Percentiles rank a stretch among this genome's conserved stretches.
These are phyloP conservation scores for Globisporangium echinulatum DNA, from an alignment of 352 stramenopile species.

Conservation along the genomic window DNA sequence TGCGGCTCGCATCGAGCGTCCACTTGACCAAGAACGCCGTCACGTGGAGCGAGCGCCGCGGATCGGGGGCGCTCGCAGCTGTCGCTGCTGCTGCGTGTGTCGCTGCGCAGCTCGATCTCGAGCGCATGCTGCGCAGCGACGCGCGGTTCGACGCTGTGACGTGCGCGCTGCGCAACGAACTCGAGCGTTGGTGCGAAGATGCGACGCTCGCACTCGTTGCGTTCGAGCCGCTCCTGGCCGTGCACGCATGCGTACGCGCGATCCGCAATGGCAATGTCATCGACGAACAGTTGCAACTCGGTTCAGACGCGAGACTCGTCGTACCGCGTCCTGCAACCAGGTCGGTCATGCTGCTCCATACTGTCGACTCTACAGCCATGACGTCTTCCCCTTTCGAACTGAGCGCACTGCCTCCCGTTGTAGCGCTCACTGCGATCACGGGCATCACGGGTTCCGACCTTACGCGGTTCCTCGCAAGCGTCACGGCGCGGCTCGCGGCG, in stretches of 20 bases:
- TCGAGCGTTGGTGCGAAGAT: conserved; percentile 41
- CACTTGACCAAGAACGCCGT: conserved; percentile 60
- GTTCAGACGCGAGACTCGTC: too few species aligned
- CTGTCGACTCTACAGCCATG: too few species aligned
- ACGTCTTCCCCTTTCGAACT: too few species aligned
- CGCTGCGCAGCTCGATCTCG: conserved; percentile 35
- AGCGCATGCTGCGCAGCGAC: conserved; percentile 39
- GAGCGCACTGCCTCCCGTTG: background rate
- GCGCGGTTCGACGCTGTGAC: conserved; percentile 32
- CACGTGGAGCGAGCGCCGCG: conserved; percentile 44
- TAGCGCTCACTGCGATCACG: conserved; percentile 23
- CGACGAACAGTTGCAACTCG: background rate
- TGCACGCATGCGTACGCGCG: conserved; percentile 44
- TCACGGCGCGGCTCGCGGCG: conserved; percentile 25
- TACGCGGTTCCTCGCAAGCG: conserved; percentile 33
- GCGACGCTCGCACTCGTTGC: conserved; percentile 47
- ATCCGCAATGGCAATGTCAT: conserved; percentile 4
- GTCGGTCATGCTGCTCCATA: too few species aligned
- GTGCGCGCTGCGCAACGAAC: conserved; percentile 20
- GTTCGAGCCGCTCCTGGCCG: conserved; percentile 43
- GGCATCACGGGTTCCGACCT: conserved; percentile 32
- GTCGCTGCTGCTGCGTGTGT: conserved; percentile 19
- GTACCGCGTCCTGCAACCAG: too few species aligned
- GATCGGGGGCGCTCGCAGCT: conserved; percentile 26
- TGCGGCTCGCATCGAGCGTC: conserved; percentile 54